A percentile compares a stretch with the other conserved stretches of the same genome.
Evolutionary conservation across 352 stramenopile species (phyloP).

Genomic region (Globisporangium camurandrum): DNA sequence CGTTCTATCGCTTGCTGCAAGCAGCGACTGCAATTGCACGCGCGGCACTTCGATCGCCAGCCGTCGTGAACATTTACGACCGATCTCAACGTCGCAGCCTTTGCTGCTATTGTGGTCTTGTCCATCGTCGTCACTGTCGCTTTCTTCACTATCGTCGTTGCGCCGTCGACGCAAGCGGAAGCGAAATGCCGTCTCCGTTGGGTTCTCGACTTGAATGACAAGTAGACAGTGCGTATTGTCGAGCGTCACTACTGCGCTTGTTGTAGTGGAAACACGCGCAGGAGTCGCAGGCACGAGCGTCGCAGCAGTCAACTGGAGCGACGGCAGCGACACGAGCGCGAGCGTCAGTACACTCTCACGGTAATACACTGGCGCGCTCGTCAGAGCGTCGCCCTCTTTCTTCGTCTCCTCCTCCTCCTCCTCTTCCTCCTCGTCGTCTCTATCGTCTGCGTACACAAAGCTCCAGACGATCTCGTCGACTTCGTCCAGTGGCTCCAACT

Average conservation of each 20-base stretch:
- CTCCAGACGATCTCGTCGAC: slow-evolving; percentile 53
- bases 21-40: not conserved
- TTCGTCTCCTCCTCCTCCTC: slow-evolving; percentile 1
- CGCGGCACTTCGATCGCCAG: slow-evolving; percentile 39
- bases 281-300: slow-evolving; percentile 24
- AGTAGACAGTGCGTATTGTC: slow-evolving; percentile 45
- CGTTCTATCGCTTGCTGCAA: not conserved
- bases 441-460: slow-evolving; percentile 37
- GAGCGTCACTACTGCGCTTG: slow-evolving; percentile 1
- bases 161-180: slow-evolving; percentile 22
- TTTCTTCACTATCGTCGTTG: not conserved
- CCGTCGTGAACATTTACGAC: slow-evolving; percentile 35
- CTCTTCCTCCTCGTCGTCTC: not conserved
- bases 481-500: slow-evolving; percentile 17
- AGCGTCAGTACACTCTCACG: slow-evolving; percentile 45
- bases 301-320: slow-evolving; percentile 33
- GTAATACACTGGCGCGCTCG: slow-evolving; percentile 26
- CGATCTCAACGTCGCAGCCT: slow-evolving; percentile 31
- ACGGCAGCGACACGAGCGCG: slow-evolving; percentile 41
- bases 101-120: slow-evolving; percentile 1
- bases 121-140: not conserved
- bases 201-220: slow-evolving; percentile 53
- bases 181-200: slow-evolving; percentile 59
- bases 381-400: too few relatives aligned
- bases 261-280: slow-evolving; percentile 6